phyloP scores from a whole-genome alignment of 2,329 filamentous ascomycete genomes.

The Cladosporium sp. region DNA sequence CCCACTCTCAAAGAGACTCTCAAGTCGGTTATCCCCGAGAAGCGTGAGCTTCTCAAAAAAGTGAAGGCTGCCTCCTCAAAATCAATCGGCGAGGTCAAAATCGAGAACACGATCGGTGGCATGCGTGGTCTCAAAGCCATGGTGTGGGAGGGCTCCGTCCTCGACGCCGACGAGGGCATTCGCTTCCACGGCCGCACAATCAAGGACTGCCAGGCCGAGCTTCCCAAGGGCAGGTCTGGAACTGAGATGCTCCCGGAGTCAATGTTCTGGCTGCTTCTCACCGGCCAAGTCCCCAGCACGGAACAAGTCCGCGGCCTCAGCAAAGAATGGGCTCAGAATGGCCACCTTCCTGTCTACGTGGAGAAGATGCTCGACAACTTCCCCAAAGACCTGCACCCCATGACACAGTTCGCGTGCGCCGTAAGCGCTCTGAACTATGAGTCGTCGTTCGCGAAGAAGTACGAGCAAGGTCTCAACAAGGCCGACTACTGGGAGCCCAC shows the following conservation, averaged over 20 bases:
- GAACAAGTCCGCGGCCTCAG: constrained; percentile 80
- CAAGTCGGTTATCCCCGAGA: constrained; percentile 80
- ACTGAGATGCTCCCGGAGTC: constrained; percentile 98
- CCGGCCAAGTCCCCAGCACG: constrained; percentile 83
- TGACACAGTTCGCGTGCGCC: constrained; percentile 96
- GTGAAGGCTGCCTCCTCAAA: constrained; percentile 84
- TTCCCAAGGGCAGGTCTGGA: constrained; percentile 82
- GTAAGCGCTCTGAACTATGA: constrained; percentile 96
- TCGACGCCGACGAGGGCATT: constrained; percentile 95
- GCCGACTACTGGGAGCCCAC: constrained; percentile 98
- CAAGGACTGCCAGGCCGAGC: constrained; percentile 93
- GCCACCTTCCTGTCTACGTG: constrained; percentile 78
- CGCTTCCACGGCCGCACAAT: constrained; percentile 97
- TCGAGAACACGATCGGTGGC: constrained; percentile 90
- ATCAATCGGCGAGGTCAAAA: constrained; percentile 86
- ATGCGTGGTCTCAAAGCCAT: constrained; percentile 96
- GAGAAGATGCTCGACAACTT: constrained; percentile 86
- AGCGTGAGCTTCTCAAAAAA: constrained; percentile 89
- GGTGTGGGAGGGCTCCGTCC: constrained; percentile 97
- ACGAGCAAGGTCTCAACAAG: constrained; percentile 88
- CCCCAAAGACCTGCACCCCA: constrained; percentile 87
- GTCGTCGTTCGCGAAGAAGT: constrained; percentile 89
- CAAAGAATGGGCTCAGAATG: constrained; percentile 82
- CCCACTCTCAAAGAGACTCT: constrained; percentile 88
- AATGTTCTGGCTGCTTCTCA: constrained; percentile 99